Evolutionary conservation across 352 stramenopile species (phyloP).

Genomic region (Globisporangium nunn): DNA sequence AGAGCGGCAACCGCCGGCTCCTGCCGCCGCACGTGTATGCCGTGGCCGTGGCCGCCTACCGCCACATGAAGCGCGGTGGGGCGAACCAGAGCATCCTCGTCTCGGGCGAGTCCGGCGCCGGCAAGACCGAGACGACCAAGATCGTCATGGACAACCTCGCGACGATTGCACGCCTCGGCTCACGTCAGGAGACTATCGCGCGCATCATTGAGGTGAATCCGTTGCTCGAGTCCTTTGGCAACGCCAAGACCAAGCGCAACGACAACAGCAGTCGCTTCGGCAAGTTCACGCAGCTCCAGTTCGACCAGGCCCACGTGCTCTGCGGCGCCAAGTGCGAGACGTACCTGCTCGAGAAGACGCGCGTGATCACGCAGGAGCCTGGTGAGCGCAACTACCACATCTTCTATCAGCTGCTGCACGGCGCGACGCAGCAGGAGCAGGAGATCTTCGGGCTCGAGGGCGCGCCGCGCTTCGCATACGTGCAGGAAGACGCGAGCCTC

Average conservation of each 20-base stretch:
- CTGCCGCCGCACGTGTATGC: constrained; percentile 71
- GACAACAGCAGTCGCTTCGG: constrained; percentile 95
- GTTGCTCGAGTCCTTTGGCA: constrained; percentile 97
- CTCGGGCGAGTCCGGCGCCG: constrained; percentile 82
- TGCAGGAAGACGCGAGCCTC: constrained; percentile 33
- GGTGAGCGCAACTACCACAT: constrained; percentile 95
- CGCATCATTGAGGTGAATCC: constrained; percentile 96
- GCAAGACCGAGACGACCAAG: constrained; percentile 93
- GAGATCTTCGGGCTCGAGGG: constrained; percentile 32
- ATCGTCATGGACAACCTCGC: constrained; percentile 86
- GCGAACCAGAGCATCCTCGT: constrained; percentile 85
- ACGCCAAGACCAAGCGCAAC: constrained; percentile 95
- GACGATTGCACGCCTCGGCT: constrained; percentile 40
- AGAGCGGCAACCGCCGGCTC: constrained; percentile 26
- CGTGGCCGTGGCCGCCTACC: constrained; percentile 59
- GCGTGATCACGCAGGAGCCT: constrained; percentile 87
- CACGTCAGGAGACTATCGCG: constrained; percentile 58
- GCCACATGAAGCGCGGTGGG: constrained; percentile 42
- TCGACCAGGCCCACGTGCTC: constrained; percentile 71
- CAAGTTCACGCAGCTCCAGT: constrained; percentile 96
- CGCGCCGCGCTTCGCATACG: constrained; percentile 37
- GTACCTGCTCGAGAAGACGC: constrained; percentile 95
- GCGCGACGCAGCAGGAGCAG: constrained; percentile 31
- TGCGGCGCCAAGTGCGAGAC: constrained; percentile 90
- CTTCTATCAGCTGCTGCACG: constrained; percentile 89